Conservation (phyloP, 1,284 basidiomycete genomes). For the Sanguinoderma infundibulare region DNA sequence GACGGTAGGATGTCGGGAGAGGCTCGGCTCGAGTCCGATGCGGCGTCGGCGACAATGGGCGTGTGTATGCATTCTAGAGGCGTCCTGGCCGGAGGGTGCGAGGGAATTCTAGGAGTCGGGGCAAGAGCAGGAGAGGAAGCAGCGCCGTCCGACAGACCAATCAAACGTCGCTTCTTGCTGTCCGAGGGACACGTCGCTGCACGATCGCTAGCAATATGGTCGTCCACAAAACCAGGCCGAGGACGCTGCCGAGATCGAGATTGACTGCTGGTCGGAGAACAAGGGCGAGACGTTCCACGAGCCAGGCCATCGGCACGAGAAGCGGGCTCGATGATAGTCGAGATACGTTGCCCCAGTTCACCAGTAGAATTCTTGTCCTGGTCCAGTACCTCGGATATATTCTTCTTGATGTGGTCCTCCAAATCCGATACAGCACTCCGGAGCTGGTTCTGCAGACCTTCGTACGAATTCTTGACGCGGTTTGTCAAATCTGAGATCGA, state of each 20-base stretch:
- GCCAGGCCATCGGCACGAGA: neutral
- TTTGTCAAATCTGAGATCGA: neutral
- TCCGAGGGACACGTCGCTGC: neutral
- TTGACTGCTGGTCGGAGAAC: neutral
- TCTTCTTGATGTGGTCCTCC: neutral
- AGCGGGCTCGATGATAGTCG: neutral
- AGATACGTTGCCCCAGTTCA: conserved; percentile 13
- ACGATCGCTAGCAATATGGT: neutral
- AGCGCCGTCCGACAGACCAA: neutral
- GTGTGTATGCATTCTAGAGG: neutral
- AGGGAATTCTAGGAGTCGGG: neutral
- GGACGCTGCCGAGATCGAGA: neutral
- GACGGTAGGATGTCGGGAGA: neutral
- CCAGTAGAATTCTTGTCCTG: conserved; percentile 43
- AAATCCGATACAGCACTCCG: neutral
- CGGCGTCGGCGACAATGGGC: neutral
- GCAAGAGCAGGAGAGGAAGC: neutral
- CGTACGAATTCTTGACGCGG: neutral
- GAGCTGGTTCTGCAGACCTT: neutral
- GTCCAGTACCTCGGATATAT: conserved; percentile 28
- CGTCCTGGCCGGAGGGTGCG: neutral
- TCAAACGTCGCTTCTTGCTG: conserved; percentile 23
- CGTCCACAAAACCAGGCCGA: neutral
- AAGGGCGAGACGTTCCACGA: neutral
- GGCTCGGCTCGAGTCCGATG: neutral